Base-by-base conservation (phyloP, 352 stramenopile genomes). In the Globisporangium heterothallicum region DNA sequence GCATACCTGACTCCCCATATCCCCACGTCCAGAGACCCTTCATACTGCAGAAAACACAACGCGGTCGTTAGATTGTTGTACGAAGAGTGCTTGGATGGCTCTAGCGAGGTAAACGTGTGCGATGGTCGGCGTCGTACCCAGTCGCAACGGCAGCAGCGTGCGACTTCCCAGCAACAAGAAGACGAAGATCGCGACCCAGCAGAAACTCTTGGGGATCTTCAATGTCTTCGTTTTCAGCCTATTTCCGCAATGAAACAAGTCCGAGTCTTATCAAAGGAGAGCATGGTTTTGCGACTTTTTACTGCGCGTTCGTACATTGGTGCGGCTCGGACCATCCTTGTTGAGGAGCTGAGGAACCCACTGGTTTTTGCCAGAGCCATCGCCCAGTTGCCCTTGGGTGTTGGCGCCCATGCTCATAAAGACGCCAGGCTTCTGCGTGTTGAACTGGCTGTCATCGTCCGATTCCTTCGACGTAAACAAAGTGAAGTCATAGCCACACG, bases 361-460 rank as follows among this genome's bases (percentile, higher is more conserved):
- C 53, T 92, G 81, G 58, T 92, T 89, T 49, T 85, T 86, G n/a
- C 66, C 66, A 0, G 70, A 77, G 21, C 64, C 78, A 56, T 92
- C 81, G 6, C 66, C 81, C 0, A 92, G 56, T 44, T 92, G 81
- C 0, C 66, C 78, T 42, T 92, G 72, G 2, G 61, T 68, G 56
- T 92, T 92, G 24, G 66, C 80, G 3, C 81, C 81, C 78, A 92
- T 87, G 35, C 70, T 80, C 78, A 92, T 88, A 48, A 87, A 81
- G 13, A 92, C 81, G 24, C 81, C 81, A 19, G 76, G 81, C 22
- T 75, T 84, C 40, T 88, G 64, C 12, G 73, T 85, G 57, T 87
- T 85, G 46, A 92, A 92, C 46, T 89, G 78, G 50, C 74, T 70
- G 22, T 84, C 74, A 40, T 92, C 81, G 7, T 71, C 64, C n/a